Base-by-base conservation (phyloP, 805 yeast genomes). In the Sugiyamaella mastotermitis region DNA sequence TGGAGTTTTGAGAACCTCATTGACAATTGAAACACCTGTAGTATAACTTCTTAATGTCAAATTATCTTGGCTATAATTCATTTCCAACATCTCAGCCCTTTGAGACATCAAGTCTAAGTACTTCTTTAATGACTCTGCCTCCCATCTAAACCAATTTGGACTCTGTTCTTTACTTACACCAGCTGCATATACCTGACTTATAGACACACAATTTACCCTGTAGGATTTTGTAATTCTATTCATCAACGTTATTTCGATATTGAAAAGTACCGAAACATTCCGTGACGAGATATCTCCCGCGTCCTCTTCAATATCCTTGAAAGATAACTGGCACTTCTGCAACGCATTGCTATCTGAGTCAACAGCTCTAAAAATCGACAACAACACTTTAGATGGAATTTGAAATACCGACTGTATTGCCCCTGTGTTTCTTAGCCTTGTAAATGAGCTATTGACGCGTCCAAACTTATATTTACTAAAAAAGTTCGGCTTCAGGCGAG, bases 341-440 rank as follows among this genome's bases (percentile, higher is more conserved):
- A 43, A 39, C n/a, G 31, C 28, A 26, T 33, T 15, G 13, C 35
- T 35, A 15, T 49, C 52, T 20, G 35, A 30, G 9, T 49, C 52
- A 27, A 49, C 30, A 21, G 38, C 37, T 8, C 49, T 42, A 32
- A 51, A 48, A 9, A 51, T 45, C 4, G 49, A 35, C 7, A 36
- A 38, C 29, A 48, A 30, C 16, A 37, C 43, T 37, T 45, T 44
- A 26, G 53, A 31, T 32, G 44, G 48, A 16, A 51, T 29, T 34
- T 42, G 49, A 25, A 49, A 46, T 4, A 28, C 25, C 16, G 44
- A 31, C 15, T 16, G 31, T 27, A 11, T 3, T 4, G 28, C n/a
- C 16, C 13, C 37, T 5, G 20, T 23, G 22, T 25, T 16, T 30
- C 31, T 13, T 13, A 11, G 24, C 29, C 30, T 27, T 5, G 23